Base-by-base conservation (phyloP, 768 basidiomycete genomes). In the Suillus luteus region DNA sequence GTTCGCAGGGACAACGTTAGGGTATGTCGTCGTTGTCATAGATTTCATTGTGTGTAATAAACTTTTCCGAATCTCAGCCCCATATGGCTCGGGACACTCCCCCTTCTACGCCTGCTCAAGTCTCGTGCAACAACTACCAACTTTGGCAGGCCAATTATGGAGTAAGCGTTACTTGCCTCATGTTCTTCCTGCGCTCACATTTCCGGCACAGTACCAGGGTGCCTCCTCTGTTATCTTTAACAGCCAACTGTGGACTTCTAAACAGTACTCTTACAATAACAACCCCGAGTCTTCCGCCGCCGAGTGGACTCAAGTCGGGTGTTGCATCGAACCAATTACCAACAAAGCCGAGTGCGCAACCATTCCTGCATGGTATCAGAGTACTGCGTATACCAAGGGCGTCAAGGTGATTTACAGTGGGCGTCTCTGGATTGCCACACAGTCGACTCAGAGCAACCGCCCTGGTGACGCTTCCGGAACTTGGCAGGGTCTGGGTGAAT, bases 181-280 rank as follows among this genome's bases (percentile, higher is more conserved):
- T 5, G 6, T 2, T 9, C 0, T 11, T 3, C 1, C 0, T 35
- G 2, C 6, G 11, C 51, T 68, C 31, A 74, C 37, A 7, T 15
- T 1, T 5, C 9, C 15, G 54, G 8, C 5, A 2, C 15, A 75
- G 74, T 76, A 76, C 10, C 31, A 14, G 3, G 66, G 72, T 2
- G 72, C 74, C 2, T n/a, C 67, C 1, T 35, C 46, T 38, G 74
- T 57, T 5, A 72, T 74, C 5, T 74, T 44, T 24, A 65, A 67
- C 9, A 48, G 52, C 2, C 66, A 69, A 3, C 15, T 75, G 27
- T 74, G 15, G 37, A 69, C 66, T 3, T 74, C 73, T 22, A 67
- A 12, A 12, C 71, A 74, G n/a, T 74, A 74, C 72, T 67, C 67
- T 0, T 74, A 60, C 7, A 62, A 74, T 48, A 75, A 69, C 3